These are phyloP conservation scores for Xylariales sp. DNA, from an alignment of 2,329 filamentous ascomycete genomes.

Conservation along the genomic window DNA sequence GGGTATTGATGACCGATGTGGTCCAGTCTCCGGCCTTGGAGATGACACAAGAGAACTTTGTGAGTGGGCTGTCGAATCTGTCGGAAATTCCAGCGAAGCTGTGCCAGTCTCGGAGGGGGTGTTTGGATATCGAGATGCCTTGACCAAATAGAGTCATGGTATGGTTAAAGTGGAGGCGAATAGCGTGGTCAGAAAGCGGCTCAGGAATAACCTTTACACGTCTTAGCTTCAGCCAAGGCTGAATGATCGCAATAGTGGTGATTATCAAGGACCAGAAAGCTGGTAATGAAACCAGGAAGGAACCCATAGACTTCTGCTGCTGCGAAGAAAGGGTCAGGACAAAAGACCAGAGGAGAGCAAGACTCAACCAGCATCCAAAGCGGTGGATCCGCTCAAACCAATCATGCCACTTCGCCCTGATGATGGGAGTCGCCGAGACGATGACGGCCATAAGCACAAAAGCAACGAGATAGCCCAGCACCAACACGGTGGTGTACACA, in stretches of 20 bases:
- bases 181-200: constrained; percentile 66
- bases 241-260: constrained; percentile 61
- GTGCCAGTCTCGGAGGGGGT: constrained; percentile 68
- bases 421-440: constrained; percentile 54
- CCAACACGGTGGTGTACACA: constrained; percentile 24
- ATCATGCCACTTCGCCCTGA: constrained; percentile 61
- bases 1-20: constrained; percentile 53
- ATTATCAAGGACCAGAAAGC: constrained; percentile 64
- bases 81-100: constrained; percentile 71
- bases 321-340: constrained; percentile 44
- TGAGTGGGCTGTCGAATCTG: constrained; percentile 27
- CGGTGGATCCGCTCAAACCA: constrained; percentile 68
- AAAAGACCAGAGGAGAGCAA: constrained; percentile 61
- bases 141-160: constrained; percentile 53
- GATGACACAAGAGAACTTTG: constrained; percentile 64
- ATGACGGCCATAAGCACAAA: constrained; percentile 57
- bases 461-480: constrained; percentile 54
- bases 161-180: constrained; percentile 66
- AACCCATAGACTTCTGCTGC: constrained; percentile 24
- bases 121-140: constrained; percentile 55
- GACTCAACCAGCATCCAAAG: constrained; percentile 66
- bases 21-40: constrained; percentile 81
- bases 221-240: constrained; percentile 70
- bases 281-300: constrained; percentile 31
- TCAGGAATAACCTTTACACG: constrained; percentile 63